Evolutionary conservation across 2,329 filamentous ascomycete genomes (phyloP).

Genomic region (Stromatinia cepivora): DNA sequence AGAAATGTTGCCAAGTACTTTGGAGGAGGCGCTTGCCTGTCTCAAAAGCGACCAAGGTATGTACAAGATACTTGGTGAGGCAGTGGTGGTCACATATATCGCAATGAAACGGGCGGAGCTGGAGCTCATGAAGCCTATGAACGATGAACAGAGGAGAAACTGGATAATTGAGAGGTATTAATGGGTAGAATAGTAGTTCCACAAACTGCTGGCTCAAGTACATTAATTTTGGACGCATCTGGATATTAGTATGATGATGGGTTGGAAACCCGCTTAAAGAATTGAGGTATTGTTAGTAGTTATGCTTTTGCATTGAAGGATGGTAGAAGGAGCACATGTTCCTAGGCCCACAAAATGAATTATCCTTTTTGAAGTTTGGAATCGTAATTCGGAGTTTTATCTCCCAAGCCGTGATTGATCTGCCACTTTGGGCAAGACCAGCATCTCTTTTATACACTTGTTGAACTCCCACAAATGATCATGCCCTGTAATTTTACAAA

Average conservation of each 20-base stretch:
- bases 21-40: constrained; percentile 56
- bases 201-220: background rate
- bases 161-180: constrained; percentile 70
- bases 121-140: constrained; percentile 52
- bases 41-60: constrained; percentile 53
- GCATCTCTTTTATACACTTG: constrained; percentile 16
- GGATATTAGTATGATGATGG: background rate
- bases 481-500: constrained; percentile 20
- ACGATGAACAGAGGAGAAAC: constrained; percentile 47
- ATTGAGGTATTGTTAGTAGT: background rate
- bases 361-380: background rate
- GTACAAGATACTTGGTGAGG: constrained; percentile 47
- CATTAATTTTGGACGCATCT: background rate
- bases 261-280: background rate
- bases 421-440: background rate
- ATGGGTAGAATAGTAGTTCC: background rate
- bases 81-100: constrained; percentile 57
- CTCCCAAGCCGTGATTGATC: background rate
- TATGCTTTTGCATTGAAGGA: background rate
- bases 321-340: background rate
- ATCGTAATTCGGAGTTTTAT: constrained; percentile 2
- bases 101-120: constrained; percentile 60
- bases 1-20: constrained; percentile 53
- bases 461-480: constrained; percentile 18
- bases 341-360: background rate